These are phyloP conservation scores for Aspergillus transmontanensis DNA, from an alignment of 2,329 filamentous ascomycete genomes.

Conservation along the genomic window DNA sequence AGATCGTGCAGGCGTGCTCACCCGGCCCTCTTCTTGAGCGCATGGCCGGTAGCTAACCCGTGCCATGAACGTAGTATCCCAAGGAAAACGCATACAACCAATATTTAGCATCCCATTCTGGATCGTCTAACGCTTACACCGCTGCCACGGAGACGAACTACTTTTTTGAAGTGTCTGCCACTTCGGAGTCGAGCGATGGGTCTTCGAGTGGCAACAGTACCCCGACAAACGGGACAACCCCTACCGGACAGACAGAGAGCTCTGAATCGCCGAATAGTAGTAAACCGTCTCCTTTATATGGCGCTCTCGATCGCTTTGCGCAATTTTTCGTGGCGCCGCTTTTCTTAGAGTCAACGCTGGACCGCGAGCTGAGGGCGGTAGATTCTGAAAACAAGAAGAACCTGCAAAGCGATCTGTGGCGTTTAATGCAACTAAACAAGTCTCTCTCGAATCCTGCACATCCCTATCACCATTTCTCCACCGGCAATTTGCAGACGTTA, in stretches of 20 bases:
- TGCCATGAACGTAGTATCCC: conserved; percentile 64
- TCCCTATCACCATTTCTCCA: conserved; percentile 89
- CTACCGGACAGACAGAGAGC: conserved; percentile 22
- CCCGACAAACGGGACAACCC: conserved; percentile 26
- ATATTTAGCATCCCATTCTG: conserved; percentile 87
- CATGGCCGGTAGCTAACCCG: conserved; percentile 7
- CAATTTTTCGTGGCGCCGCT: conserved; percentile 91
- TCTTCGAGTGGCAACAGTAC: conserved; percentile 29
- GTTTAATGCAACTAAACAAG: conserved; percentile 84
- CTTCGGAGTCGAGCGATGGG: conserved; percentile 54
- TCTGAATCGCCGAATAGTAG: conserved; percentile 25
- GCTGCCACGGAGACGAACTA: conserved; percentile 94
- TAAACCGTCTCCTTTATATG: conserved; percentile 65
- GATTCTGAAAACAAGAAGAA: conserved; percentile 99
- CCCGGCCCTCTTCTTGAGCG: not conserved
- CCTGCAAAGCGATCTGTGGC: conserved; percentile 85
- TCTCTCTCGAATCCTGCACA: conserved; percentile 84
- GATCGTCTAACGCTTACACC: conserved; percentile 93
- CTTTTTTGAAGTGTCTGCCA: conserved; percentile 92
- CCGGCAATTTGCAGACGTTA: conserved; percentile 82
- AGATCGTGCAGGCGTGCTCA: conserved; percentile 1
- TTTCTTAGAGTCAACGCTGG: conserved; percentile 80
- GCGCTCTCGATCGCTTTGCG: conserved; percentile 85
- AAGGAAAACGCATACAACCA: conserved; percentile 94
- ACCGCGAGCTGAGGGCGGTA: conserved; percentile 83